phyloP scores from a whole-genome alignment of 805 yeast species.

The Candida multigemmis region DNA sequence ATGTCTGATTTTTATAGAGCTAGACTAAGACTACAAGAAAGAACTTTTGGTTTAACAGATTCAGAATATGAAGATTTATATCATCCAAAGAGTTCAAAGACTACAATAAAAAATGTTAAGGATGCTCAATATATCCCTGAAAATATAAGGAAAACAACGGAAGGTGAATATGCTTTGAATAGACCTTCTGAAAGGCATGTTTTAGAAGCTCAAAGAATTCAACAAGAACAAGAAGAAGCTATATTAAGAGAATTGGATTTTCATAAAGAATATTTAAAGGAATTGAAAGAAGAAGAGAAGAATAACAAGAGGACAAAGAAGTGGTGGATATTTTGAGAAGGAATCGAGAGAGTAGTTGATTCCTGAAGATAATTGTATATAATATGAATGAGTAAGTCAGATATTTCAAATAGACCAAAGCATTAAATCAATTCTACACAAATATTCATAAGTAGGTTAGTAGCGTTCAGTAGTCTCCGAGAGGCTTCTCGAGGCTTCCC shows the following conservation, averaged over 20 bases:
- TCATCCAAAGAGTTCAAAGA: slow-evolving; percentile 31
- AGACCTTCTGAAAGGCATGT: slow-evolving; percentile 66
- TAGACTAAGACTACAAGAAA: slow-evolving; percentile 48
- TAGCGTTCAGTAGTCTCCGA: too few relatives aligned
- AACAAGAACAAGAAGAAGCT: slow-evolving; percentile 58
- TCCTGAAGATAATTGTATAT: too few relatives aligned
- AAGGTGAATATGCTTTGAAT: slow-evolving; percentile 43
- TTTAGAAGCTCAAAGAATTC: slow-evolving; percentile 62
- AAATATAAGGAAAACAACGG: slow-evolving; percentile 32
- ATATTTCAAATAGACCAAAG: too few relatives aligned
- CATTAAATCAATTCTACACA: too few relatives aligned
- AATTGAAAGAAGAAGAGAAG: slow-evolving; percentile 7
- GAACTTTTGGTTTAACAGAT: slow-evolving; percentile 45
- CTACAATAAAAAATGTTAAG: slow-evolving; percentile 33
- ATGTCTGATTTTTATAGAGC: slow-evolving; percentile 59
- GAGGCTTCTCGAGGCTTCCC: too few relatives aligned
- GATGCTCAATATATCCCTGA: slow-evolving; percentile 35
- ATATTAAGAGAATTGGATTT: slow-evolving; percentile 24
- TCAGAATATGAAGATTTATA: slow-evolving; percentile 58
- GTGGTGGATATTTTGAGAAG: background rate
- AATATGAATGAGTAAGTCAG: too few relatives aligned
- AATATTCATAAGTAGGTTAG: too few relatives aligned
- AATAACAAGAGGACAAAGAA: too few relatives aligned
- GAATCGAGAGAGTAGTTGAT: too few relatives aligned
- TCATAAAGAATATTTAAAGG: slow-evolving; percentile 11